Base-by-base conservation (phyloP, 352 stramenopile species). In the Phytophthora litchii region DNA sequence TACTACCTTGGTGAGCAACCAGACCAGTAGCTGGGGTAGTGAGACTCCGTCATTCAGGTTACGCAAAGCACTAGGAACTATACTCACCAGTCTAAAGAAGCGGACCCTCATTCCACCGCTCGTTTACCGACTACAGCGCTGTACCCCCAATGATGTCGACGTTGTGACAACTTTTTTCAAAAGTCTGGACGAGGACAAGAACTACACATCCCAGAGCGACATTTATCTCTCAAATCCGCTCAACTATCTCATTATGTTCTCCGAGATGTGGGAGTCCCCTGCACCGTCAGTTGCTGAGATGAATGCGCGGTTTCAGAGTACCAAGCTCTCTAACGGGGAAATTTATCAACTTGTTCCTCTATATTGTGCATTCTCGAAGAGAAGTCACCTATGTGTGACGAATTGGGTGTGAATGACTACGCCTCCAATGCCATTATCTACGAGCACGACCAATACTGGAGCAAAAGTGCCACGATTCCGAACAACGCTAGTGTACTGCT, bases 351-450 rank as follows among this genome's bases (percentile, higher is more conserved):
- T 45, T 2, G 50, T 74, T 10, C 52, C 66, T 11, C 47, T 53
- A 10, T 89, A 85, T 64, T 89, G 76, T 34, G 64, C 67, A n/a
- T 83, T 80, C 55, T 66, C 63, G 14, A 74, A 44, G 67, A 80
- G 2, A 48, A 60, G 0, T 73, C 66, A 23, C 10, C 50, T 8
- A 38, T 51, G 4, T 83, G 72, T 29, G 20, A 53, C 13, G 21
- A 54, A 3, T 31, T 54, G 29, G 40, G 36, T 12, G 25, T 57
- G 10, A 32, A 11, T 2, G 38, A 52, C 29, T 74, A 72, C 55
- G 20, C 47, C 0, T 40, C 37, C 1, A 46, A 12, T 4, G 29
- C 47, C 0, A 62, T 82, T 42, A 17, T 62, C 14, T 85, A 85
- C 54, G 51, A 70, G 25, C 71, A 58, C 11, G 74, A 84, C 56